Conservation (phyloP, 139 green algal species). For the Tetradesmus lagerheimii region DNA sequence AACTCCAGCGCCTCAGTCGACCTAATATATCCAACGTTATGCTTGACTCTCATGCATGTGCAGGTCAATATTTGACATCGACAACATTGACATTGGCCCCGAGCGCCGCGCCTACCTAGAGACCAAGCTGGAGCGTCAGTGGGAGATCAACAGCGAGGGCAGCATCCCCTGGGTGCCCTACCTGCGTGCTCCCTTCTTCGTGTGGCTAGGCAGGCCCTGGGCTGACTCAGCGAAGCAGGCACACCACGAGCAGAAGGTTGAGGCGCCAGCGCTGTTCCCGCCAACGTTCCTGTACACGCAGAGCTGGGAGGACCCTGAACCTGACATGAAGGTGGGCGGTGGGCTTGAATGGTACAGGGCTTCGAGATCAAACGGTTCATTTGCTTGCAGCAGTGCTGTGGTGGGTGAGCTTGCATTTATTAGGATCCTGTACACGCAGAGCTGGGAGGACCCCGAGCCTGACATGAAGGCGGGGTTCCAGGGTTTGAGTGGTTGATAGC, state of each 20-base stretch:
- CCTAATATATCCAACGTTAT: not conserved
- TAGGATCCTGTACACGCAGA: too few relatives aligned
- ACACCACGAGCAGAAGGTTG: constrained; percentile 75
- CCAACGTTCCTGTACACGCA: constrained; percentile 99
- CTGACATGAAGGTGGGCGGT: constrained; percentile 83
- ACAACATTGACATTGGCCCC: constrained; percentile 97
- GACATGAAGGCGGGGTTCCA: too few relatives aligned
- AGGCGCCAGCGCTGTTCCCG: constrained; percentile 92
- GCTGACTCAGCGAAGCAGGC: constrained; percentile 16
- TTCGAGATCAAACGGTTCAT: too few relatives aligned
- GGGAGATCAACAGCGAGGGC: constrained; percentile 89
- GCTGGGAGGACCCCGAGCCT: too few relatives aligned
- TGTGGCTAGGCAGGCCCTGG: constrained; percentile 86
- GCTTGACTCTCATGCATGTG: not conserved
- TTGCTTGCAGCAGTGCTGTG: too few relatives aligned
- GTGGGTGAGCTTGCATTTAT: too few relatives aligned
- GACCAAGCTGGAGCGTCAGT: constrained; percentile 89
- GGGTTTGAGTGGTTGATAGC: too few relatives aligned
- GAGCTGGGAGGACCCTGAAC: constrained; percentile 97
- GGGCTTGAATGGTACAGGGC: too few relatives aligned
- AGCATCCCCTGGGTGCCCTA: constrained; percentile 81
- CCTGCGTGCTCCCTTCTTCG: constrained; percentile 94
- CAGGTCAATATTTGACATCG: constrained; percentile 91
- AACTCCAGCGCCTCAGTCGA: too few relatives aligned
- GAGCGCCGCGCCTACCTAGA: constrained; percentile 96